Conservation (phyloP, 768 basidiomycete species). For the Macrolepiota fuliginosa region DNA sequence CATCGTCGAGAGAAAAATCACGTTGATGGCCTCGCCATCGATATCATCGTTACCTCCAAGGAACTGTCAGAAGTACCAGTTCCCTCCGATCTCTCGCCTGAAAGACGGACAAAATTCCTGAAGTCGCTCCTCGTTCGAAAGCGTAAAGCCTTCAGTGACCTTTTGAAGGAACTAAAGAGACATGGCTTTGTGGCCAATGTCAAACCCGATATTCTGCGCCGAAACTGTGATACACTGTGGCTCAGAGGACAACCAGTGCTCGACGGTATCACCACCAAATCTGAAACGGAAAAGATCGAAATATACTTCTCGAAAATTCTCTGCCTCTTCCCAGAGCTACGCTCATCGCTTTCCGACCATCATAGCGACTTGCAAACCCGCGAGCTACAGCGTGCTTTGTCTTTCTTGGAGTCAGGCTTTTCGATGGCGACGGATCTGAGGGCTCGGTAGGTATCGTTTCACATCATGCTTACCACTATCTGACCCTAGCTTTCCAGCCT, state of each 20-base stretch:
- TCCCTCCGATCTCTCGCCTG: constrained; percentile 38
- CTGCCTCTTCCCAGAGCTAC: constrained; percentile 62
- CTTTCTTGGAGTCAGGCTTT: constrained; percentile 78
- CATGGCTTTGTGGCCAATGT: constrained; percentile 72
- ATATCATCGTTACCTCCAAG: constrained; percentile 62
- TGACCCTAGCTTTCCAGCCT: constrained; percentile 18
- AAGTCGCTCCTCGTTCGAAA: constrained; percentile 82
- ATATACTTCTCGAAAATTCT: constrained; percentile 64
- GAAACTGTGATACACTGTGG: constrained; percentile 56
- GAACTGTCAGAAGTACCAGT: constrained; percentile 49
- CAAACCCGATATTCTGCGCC: constrained; percentile 64
- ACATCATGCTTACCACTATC: background rate
- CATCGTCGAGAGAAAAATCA: constrained; percentile 33
- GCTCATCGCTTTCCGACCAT: constrained; percentile 62
- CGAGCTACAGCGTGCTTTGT: constrained; percentile 78
- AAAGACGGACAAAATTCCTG: constrained; percentile 56
- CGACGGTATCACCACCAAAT: constrained; percentile 19
- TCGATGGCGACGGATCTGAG: constrained; percentile 61
- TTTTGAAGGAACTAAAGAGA: constrained; percentile 84
- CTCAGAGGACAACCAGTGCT: constrained; percentile 60
- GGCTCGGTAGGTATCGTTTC: constrained; percentile 50
- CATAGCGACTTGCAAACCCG: constrained; percentile 83
- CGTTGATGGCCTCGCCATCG: constrained; percentile 55
- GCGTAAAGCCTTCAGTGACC: constrained; percentile 86
- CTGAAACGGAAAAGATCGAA: constrained; percentile 45